Evolutionary conservation across 345 rosid species (phyloP), one percentile per base, ranked within the genome.

Genomic region (Acer campestre): DNA sequence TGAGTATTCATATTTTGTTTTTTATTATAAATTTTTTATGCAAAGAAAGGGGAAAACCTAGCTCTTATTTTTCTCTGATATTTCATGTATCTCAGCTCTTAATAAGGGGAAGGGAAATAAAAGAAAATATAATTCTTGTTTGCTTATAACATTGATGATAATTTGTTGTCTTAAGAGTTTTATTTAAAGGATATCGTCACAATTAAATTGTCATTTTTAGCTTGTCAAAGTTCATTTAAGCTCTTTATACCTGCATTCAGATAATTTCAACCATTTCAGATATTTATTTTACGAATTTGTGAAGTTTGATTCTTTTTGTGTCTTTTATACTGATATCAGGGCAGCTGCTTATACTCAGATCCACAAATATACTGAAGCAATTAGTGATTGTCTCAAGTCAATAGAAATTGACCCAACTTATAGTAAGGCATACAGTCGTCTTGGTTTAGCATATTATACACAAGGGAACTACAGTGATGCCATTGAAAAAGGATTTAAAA

Each of bases 401-500:
- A 84, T 89, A 75, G 94, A 90, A 75, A 88, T 93, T 61, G 91
- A 90, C 79, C 91, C 93, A 16, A 88, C 83, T 81, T 95, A 93
- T 84, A 88, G 92, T 61, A 93, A 95, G 85, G 98, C 97, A 53
- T 93, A 90, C 80, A 91, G 97, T 81, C 97, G 95, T 86, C 92
- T 95, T 67, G 97, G 98, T 65, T 85, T 88, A 78, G 95, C 91
- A 16, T 91, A 90, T 85, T 93, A 86, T 84, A 98, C 94, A 44
- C 90, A 87, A 79, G 94, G 97, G 79, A 85, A 84, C 75, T 93
- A 89, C 79, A 75, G 73, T 14, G 95, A 93, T 81, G 94, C 98
- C 61, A 86, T 93, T n/a, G 91, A 93, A 73, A 86, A 91, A 78
- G 98, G 97, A 75, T 95, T 90, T 75, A 91, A 81, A 78, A 95